Evolutionary conservation across 352 stramenopile genomes (phyloP), one percentile per base, ranked within the genome.

Genomic region (Pythium oligandrum): DNA sequence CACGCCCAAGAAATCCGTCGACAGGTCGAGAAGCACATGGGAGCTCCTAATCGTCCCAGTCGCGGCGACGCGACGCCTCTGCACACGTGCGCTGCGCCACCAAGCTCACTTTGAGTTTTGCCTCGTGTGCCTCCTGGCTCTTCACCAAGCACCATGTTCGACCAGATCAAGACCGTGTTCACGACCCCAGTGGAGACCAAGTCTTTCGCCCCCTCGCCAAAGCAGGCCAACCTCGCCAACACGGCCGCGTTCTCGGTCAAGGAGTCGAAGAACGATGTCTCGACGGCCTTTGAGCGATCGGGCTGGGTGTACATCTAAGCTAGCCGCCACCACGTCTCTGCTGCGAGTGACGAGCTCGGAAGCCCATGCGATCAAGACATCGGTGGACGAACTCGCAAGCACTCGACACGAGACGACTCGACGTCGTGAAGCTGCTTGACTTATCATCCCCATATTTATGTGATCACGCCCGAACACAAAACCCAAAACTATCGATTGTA

Each of bases 271-370:
- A 51, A 58, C 33, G 78, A 90, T 57, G 48, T 68, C 5, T 87
- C 78, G 40, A 84, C 78, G n/a, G 78, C 78, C 12, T 90, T 90
- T 53, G 76, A 90, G 59, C 76, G 76, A 47, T 90, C 79, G 26
- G 79, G 79, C 40, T 90, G 79, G 79, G 71, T 70, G 11, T 90
- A 73, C 69, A 90, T 90, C 54, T 90, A 72, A 78, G 40, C 46
- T 26, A 26, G 17, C 38, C 38, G 38, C 38, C 38, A 43, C 38
- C 38, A 43, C 38, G 38, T 43, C 38, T 43, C 38, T 43, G 38
- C 38, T 43, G 38, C 38, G 38, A 43, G 38, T 43, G 38, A 43
- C 38, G 38, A 43, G 38, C 38, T 43, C 38, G 38, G 38, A 43
- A 43, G 38, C 38, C 38, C 38, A 43, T 43, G 38, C 38, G 38